Evolutionary conservation across 441 rosid species (phyloP).

Genomic region (Viola pubescens): DNA sequence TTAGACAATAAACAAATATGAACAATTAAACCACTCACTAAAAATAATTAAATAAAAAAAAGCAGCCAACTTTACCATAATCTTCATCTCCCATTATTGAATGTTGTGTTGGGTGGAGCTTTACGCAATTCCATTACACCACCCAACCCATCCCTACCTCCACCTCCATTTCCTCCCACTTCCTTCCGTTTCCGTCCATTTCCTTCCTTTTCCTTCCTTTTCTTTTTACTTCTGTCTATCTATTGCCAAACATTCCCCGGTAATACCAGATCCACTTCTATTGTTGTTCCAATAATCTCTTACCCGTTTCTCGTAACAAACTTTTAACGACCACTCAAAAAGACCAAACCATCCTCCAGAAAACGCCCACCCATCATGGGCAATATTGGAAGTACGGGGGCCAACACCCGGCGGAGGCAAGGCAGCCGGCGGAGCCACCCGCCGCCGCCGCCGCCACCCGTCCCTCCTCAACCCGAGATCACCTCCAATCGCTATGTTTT

Average conservation of each 20-base stretch:
- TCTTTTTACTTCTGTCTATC: background rate
- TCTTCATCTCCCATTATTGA: conserved; percentile 10
- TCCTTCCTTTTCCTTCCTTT: background rate
- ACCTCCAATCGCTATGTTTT: conserved; percentile 62
- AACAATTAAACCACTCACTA: background rate
- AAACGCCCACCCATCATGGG: conserved; percentile 39
- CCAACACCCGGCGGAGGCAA: conserved; percentile 42
- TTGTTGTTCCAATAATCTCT: background rate
- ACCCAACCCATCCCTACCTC: conserved; percentile 3
- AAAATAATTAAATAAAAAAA: background rate
- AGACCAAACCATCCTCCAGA: background rate
- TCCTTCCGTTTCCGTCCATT: background rate
- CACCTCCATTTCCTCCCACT: background rate
- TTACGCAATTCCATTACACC: conserved; percentile 34
- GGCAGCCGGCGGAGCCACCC: conserved; percentile 35
- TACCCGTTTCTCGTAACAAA: background rate
- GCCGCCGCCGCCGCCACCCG: conserved; percentile 44
- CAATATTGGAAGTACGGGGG: conserved; percentile 25
- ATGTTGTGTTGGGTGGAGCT: conserved; percentile 39
- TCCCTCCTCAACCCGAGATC: conserved; percentile 58
- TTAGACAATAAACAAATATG: background rate
- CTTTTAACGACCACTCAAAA: background rate
- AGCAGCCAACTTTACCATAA: conserved; percentile 13
- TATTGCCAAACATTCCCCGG: background rate
- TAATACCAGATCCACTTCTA: conserved; percentile 3